phyloP scores from a whole-genome alignment of 441 rosid species.

The Pelargonium exstipulatum region DNA sequence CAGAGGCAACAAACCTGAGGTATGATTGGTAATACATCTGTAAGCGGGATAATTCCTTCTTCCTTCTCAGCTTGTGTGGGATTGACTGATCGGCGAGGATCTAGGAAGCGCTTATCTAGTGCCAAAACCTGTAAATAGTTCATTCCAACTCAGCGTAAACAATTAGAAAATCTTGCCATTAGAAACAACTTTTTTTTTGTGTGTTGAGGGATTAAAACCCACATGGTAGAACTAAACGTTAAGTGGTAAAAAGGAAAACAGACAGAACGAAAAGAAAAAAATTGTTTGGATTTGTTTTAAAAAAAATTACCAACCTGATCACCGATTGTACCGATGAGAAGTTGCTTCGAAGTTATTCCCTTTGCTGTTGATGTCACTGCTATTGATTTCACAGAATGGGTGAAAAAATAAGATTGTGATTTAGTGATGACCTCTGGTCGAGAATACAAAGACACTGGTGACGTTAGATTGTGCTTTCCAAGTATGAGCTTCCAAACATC shows the following conservation, averaged over 20 bases:
- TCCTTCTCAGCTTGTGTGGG: constrained; percentile 96
- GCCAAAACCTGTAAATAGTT: constrained; percentile 67
- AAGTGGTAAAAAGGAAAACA: constrained; percentile 3
- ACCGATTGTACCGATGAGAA: constrained; percentile 89
- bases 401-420: constrained; percentile 90
- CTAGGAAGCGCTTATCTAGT: constrained; percentile 92
- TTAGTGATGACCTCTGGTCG: constrained; percentile 76
- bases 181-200: not conserved
- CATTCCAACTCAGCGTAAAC: constrained; percentile 11
- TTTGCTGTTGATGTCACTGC: constrained; percentile 88
- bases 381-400: constrained; percentile 81
- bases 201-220: too few species aligned
- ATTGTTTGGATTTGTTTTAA: not conserved
- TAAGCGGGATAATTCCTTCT: constrained; percentile 92
- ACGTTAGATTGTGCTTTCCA: constrained; percentile 93
- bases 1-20: constrained; percentile 60
- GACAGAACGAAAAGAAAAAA: not conserved
- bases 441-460: constrained; percentile 76
- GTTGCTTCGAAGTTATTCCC: constrained; percentile 98
- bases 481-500: constrained; percentile 86
- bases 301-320: constrained; percentile 57
- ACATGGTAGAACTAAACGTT: too few species aligned
- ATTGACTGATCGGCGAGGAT: constrained; percentile 84
- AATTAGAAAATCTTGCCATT: not conserved
- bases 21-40: constrained; percentile 84